Evolutionary conservation across 441 rosid genomes (phyloP).

Genomic region (Omphalea diandra): DNA sequence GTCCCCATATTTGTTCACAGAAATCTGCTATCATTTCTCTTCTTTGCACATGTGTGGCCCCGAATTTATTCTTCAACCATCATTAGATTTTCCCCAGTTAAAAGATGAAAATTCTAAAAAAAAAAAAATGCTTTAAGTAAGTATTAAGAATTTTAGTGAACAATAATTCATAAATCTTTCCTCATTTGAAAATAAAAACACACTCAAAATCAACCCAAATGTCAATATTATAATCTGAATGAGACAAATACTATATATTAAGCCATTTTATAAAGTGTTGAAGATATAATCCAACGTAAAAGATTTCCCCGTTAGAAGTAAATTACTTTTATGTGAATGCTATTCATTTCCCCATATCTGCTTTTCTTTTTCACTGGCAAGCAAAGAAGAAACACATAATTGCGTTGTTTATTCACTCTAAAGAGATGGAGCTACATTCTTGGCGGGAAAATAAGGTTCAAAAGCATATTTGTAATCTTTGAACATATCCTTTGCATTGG

Average conservation of each 20-base stretch:
- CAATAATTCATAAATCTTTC: too few species aligned
- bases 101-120: neutral
- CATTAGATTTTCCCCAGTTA: neutral
- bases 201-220: too few species aligned
- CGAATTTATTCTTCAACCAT: constrained; percentile 1
- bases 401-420: neutral
- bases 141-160: too few species aligned
- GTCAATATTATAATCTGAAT: too few species aligned
- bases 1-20: constrained; percentile 6
- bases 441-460: constrained; percentile 7
- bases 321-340: neutral
- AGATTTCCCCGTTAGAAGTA: neutral
- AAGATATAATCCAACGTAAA: too few species aligned
- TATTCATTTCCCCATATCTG: constrained; percentile 2
- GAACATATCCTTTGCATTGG: neutral
- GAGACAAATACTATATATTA: too few species aligned
- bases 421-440: neutral
- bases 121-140: too few species aligned
- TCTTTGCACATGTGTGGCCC: constrained; percentile 20
- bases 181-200: too few species aligned
- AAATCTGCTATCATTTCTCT: neutral
- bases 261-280: too few species aligned
- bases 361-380: constrained; percentile 13
- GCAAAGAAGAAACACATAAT: constrained; percentile 5
- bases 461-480: neutral